These are phyloP conservation scores for Blastocystis sp. DNA, from an alignment of 352 stramenopile genomes.

Conservation along the genomic window DNA sequence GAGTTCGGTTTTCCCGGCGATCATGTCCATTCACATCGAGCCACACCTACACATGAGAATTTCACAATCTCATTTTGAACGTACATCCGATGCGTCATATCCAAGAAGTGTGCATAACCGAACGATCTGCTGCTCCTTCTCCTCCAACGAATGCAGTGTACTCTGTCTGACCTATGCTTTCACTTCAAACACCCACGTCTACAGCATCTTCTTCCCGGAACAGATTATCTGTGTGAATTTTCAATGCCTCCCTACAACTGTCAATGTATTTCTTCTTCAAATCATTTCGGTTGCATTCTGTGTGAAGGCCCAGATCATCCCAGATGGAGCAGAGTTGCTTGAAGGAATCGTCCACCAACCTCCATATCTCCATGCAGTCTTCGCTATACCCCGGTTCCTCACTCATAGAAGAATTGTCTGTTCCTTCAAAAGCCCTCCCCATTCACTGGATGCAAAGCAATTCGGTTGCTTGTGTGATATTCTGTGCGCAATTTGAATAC, in stretches of 20 bases:
- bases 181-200: not conserved
- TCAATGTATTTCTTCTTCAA: not conserved
- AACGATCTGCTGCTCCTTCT: not conserved
- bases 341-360: conserved; percentile 4
- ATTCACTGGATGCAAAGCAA: no score
- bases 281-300: not conserved
- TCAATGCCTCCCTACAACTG: not conserved
- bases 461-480: no score
- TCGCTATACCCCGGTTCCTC: not conserved
- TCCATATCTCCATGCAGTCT: not conserved
- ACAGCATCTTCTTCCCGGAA: not conserved
- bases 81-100: not conserved
- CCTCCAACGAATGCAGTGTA: not conserved
- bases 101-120: not conserved
- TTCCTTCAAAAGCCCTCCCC: not conserved
- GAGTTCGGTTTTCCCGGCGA: conserved; percentile 2
- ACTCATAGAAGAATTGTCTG: not conserved
- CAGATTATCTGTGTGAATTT: not conserved
- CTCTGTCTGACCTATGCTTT: not conserved
- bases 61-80: no score
- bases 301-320: not conserved
- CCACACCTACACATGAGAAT: not conserved
- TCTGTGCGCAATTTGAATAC: no score
- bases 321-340: conserved; percentile 19
- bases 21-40: conserved; percentile 16